phyloP scores from a whole-genome alignment of 2,329 filamentous ascomycete species.

The Colletotrichum falcatum region DNA sequence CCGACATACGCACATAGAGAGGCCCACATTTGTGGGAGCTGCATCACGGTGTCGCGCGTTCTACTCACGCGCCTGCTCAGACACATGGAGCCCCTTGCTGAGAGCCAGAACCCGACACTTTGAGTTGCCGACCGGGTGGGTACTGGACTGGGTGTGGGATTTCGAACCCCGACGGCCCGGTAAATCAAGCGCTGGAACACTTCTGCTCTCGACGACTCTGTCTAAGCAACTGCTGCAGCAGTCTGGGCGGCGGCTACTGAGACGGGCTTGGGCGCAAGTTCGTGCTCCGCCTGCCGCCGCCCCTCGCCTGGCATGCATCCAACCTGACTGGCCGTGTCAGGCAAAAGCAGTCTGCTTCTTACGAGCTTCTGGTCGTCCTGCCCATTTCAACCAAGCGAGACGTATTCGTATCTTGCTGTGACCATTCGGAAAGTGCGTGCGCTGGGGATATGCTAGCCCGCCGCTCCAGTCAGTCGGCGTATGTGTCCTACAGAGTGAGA shows the following conservation, averaged over 20 bases:
- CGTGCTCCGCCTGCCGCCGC: constrained; percentile 2
- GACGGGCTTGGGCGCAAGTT: constrained; percentile 7
- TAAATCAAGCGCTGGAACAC: not conserved
- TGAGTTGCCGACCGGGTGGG: not conserved
- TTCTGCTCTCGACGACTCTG: not conserved
- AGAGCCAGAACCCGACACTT: constrained; percentile 3
- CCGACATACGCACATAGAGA: too few relatives aligned
- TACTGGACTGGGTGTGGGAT: not conserved
- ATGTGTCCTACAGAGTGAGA: not conserved
- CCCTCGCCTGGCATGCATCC: not conserved
- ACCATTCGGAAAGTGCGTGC: not conserved
- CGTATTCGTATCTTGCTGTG: constrained; percentile 7
- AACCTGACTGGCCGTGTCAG: not conserved
- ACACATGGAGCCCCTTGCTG: not conserved
- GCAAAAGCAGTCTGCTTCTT: not conserved
- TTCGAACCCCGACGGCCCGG: not conserved
- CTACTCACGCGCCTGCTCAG: not conserved
- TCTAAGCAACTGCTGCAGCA: not conserved
- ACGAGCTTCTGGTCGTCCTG: not conserved
- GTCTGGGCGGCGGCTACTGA: not conserved
- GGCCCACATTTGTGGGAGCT: not conserved
- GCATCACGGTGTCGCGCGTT: not conserved
- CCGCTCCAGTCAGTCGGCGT: constrained; percentile 1
- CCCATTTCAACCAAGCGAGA: not conserved
- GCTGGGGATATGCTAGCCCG: not conserved